Percentiles rank a stretch among this genome's conserved stretches.
These are phyloP conservation scores for Gnetum montanum DNA, from an alignment of 75 land plant species.

Conservation along the genomic window DNA sequence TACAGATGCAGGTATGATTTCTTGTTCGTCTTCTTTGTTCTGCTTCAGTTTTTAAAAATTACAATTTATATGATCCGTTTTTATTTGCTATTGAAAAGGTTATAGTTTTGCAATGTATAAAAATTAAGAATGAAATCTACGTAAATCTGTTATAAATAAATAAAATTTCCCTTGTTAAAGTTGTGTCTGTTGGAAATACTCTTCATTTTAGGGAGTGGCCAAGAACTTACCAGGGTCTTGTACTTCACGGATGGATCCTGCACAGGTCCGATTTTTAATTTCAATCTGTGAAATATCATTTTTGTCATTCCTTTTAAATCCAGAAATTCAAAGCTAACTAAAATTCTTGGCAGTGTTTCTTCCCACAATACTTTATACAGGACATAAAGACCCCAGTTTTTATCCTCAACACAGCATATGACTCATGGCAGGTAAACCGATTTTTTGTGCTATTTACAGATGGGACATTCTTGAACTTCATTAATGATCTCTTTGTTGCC, in stretches of 20 bases:
- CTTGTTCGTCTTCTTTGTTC: not conserved
- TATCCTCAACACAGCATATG: slow-evolving; percentile 86
- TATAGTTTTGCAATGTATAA: not conserved
- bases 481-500: not conserved
- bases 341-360: slow-evolving; percentile 62
- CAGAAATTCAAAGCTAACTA: too few relatives aligned
- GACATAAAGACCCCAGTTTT: slow-evolving; percentile 71
- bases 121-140: not conserved
- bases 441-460: not conserved
- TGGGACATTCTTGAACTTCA: not conserved
- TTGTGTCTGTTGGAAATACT: not conserved
- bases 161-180: not conserved
- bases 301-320: not conserved
- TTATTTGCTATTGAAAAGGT: not conserved
- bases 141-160: not conserved
- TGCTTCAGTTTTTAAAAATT: not conserved
- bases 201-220: slow-evolving; percentile 21
- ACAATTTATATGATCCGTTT: not conserved
- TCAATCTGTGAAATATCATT: not conserved
- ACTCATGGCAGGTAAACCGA: slow-evolving; percentile 70
- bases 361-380: slow-evolving; percentile 70
- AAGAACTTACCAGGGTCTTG: slow-evolving; percentile 28
- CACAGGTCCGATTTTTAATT: slow-evolving; percentile 15
- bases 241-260: slow-evolving; percentile 23
- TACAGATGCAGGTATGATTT: slow-evolving; percentile 36